Conservation (phyloP, 345 rosid genomes). For the Euclidium syriacum region DNA sequence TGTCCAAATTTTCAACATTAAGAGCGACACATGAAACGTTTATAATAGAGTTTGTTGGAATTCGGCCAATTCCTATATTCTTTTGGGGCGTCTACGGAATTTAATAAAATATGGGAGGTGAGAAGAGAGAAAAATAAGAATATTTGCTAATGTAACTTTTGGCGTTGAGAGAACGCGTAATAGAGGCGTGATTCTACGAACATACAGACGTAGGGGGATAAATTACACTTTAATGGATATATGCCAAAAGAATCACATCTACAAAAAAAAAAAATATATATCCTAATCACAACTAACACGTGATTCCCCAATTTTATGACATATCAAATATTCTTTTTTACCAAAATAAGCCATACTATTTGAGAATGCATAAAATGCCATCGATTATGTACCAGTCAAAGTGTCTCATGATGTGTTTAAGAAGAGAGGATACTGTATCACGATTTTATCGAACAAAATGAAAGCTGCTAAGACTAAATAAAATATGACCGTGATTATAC, state of each 20-base stretch:
- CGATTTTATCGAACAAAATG: too few relatives aligned
- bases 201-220: background rate
- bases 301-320: background rate
- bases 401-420: too few relatives aligned
- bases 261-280: too few relatives aligned
- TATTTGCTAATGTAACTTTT: background rate
- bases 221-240: background rate
- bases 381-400: too few relatives aligned
- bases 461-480: too few relatives aligned
- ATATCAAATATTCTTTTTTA: too few relatives aligned
- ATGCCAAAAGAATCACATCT: slow-evolving; percentile 17
- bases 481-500: too few relatives aligned
- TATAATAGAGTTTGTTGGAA: too few relatives aligned
- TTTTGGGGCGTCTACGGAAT: background rate
- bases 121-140: background rate
- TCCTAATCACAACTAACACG: background rate
- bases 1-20: background rate
- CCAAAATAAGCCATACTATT: too few relatives aligned
- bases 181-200: slow-evolving; percentile 8
- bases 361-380: too few relatives aligned
- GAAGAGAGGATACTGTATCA: too few relatives aligned
- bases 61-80: too few relatives aligned
- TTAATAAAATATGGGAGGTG: background rate
- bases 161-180: slow-evolving; percentile 26
- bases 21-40: background rate